Conservation (phyloP, 2,329 filamentous ascomycete species). For the Fusarium sp. region DNA sequence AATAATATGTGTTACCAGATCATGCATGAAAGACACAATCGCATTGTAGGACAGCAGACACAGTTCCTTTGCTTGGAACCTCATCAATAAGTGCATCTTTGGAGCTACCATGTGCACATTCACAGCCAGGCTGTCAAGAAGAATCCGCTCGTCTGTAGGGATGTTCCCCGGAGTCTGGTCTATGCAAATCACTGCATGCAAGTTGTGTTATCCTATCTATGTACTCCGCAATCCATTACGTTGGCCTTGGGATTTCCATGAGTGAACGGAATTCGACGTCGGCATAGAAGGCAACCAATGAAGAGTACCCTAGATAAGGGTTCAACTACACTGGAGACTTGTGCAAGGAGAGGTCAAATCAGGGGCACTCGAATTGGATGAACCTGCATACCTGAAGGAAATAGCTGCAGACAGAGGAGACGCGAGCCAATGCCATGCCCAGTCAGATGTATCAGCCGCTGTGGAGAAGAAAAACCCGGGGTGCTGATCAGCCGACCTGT, state of each 20-base stretch:
- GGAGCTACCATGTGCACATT: conserved; percentile 12
- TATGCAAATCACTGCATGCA: neutral
- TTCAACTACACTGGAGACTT: conserved; percentile 7
- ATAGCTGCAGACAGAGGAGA: conserved; percentile 34
- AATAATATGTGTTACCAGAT: conserved; percentile 18
- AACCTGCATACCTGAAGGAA: conserved; percentile 26
- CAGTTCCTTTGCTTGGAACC: conserved; percentile 2
- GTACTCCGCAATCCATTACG: conserved; percentile 35
- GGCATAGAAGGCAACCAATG: conserved; percentile 23
- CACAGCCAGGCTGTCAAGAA: neutral
- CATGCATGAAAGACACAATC: conserved; percentile 27
- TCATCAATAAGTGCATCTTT: neutral
- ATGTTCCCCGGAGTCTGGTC: conserved; percentile 15
- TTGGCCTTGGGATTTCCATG: conserved; percentile 35
- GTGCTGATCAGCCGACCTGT: conserved; percentile 34
- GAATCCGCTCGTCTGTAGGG: neutral
- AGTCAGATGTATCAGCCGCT: conserved; percentile 41
- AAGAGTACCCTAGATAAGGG: conserved; percentile 36
- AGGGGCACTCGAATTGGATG: conserved; percentile 27
- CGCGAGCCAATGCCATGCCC: conserved; percentile 31
- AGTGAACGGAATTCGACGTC: conserved; percentile 18
- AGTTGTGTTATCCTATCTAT: conserved; percentile 4
- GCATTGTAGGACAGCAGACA: conserved; percentile 11
- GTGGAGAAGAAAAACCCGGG: conserved; percentile 44
- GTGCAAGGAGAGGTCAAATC: conserved; percentile 29